Base-by-base conservation (phyloP, 2,329 filamentous ascomycete species). In the Alternaria sp. region DNA sequence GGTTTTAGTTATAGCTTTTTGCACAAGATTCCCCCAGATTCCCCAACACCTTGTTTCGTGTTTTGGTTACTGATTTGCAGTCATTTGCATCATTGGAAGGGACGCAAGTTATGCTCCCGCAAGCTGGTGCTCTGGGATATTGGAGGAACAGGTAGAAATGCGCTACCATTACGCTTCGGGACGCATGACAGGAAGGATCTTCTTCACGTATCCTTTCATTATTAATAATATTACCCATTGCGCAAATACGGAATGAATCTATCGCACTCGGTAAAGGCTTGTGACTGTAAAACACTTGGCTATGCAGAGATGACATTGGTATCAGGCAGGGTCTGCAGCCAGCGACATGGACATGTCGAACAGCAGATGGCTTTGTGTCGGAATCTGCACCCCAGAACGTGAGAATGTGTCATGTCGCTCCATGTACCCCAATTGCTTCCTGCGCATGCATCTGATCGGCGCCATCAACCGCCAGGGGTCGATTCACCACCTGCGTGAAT, bases 1-100 rank as follows among this genome's bases (percentile, higher is more conserved):
- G 66, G 65, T 64, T 59, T 38, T 39, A 54, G 51, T 61, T 60
- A 54, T 63, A 49, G 56, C 62, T 67, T 57, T 71, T 60, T 71
- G 69, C 68, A 72, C 69, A 69, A 70, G 69, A 72, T 72, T 72
- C 68, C 69, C 69, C 69, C 58, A 61, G 51, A 61, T 66, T 69
- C 56, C 60, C 62, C 51, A 54, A 54, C 38, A 60, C 46, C 38
- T 47, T 20, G 44, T 67, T 63, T 63, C 55, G 42, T 60, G 57
- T 41, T 62, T 47, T 43, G 26, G 32, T 49, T 52, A 39, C 28
- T 56, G 42, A 57, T 61, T 58, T 62, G 55, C 57, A 61, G 63
- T 60, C 46, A 56, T 51, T 54, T 65, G 68, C 64, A 66, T 65
- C 41, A 52, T 62, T 60, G 69, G 55, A 61, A 43, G 41, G 56